Base-by-base conservation (phyloP, 176 grass and related monocot species). In the Avena eriantha region DNA sequence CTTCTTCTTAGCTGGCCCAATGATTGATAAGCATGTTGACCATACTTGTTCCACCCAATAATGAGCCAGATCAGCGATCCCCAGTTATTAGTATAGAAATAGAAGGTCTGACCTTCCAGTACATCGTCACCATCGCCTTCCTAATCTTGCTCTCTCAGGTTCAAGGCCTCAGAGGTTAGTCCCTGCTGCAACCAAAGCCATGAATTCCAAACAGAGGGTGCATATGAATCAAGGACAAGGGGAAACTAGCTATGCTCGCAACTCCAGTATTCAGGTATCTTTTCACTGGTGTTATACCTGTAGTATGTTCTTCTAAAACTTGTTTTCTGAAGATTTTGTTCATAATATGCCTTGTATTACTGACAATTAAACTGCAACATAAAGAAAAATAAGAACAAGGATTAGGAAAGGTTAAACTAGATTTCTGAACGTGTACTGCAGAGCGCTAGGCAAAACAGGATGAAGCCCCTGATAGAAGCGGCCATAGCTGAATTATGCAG, bases 401-500 rank as follows among this genome's bases (percentile, higher is more conserved):
- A 63, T 63, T 63, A 17, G 10, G 19, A 55, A 57, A 56, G 2
- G 54, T 19, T n/a, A 7, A 2, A 36, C n/a, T 73, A 57, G 17
- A 77, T 77, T 77, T 19, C 29, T 54, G 4, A 56, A 56, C 9
- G 5, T 73, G 5, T n/a, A 73, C 21, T 80, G 57, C 14, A 79
- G 84, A 39, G 3, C 10, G 61, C 9, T 4, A 2, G 14, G 15
- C 83, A 85, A 18, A 34, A 15, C 10, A 78, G 49, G 11, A 18
- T 85, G 49, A 85, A 78, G 49, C 60, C 83, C 13, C 64, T 85
- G n/a, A 69, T 85, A 43, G 61, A 85, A 54, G 83, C 4, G 5
- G 83, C 61, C 21, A 39, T 78, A 3, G n/a, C 10, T 8, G 50
- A 22, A 47, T 17, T 78, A 16, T 78, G 73, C 2, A 35, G 34